Evolutionary conservation across 169 alveolate species (phyloP).

Genomic region (Babesia caballi): DNA sequence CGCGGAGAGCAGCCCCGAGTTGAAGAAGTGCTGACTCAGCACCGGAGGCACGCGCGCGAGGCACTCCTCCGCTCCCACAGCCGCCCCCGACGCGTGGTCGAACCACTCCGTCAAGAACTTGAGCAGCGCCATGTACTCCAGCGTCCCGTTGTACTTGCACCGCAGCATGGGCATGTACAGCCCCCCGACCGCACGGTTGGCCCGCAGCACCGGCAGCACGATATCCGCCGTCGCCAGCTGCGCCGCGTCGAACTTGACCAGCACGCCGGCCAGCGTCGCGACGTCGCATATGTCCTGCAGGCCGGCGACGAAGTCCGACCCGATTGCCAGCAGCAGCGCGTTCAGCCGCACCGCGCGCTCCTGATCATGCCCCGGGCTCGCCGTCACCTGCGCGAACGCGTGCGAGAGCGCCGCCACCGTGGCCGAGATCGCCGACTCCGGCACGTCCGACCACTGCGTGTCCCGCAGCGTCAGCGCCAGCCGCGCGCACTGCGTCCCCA

Average conservation of each 20-base stretch:
- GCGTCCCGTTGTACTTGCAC: conserved; percentile 9
- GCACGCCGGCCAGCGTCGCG: conserved; percentile 16
- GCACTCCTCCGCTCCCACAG: not conserved
- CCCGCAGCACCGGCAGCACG: not conserved
- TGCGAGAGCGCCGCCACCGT: not conserved
- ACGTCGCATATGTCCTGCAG: conserved; percentile 8
- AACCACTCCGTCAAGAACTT: conserved; percentile 15
- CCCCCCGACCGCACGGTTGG: not conserved
- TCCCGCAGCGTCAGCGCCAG: conserved; percentile 10
- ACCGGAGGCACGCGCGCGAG: conserved; percentile 4
- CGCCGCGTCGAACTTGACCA: conserved; percentile 5
- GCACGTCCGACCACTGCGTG: conserved; percentile 26
- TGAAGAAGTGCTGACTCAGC: conserved; percentile 10
- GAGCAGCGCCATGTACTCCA: conserved; percentile 18
- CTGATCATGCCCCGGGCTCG: not conserved
- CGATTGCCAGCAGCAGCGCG: not conserved
- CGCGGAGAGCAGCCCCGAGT: conserved; percentile 18
- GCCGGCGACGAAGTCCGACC: not conserved
- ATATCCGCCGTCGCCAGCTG: conserved; percentile 6
- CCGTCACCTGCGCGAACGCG: not conserved
- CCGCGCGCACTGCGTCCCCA: conserved; percentile 15
- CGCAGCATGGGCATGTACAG: conserved; percentile 16
- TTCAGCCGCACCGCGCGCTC: conserved; percentile 9
- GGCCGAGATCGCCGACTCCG: not conserved
- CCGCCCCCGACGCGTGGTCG: not conserved